Conservation (phyloP, 176 grass and related monocot species). For the Zoysia pacifica region DNA sequence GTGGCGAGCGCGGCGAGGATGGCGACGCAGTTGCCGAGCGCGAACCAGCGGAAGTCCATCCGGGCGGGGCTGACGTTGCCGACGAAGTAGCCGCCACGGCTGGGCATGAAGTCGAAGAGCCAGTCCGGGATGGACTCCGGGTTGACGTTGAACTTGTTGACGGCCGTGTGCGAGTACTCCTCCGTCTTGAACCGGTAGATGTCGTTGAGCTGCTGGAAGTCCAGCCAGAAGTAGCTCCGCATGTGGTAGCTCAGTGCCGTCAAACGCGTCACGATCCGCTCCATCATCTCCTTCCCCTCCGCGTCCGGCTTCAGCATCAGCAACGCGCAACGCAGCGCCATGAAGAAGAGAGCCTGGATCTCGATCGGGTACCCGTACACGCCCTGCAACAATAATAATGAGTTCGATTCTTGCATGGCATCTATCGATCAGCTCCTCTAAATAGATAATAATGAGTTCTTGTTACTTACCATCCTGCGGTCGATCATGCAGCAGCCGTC, state of each 20-base stretch:
- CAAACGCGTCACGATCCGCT: constrained; percentile 71
- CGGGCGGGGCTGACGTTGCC: constrained; percentile 90
- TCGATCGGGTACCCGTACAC: constrained; percentile 94
- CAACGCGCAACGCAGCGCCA: constrained; percentile 79
- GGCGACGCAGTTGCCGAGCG: constrained; percentile 79
- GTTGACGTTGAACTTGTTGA: constrained; percentile 99
- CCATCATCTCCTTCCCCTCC: constrained; percentile 79
- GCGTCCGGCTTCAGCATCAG: constrained; percentile 66
- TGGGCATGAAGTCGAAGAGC: constrained; percentile 94
- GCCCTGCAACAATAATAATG: constrained; percentile 36
- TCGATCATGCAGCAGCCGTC: constrained; percentile 98
- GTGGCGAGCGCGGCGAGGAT: constrained; percentile 87
- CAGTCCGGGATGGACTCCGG: constrained; percentile 97
- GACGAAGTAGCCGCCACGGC: constrained; percentile 80
- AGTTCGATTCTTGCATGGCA: too few species aligned
- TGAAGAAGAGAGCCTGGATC: constrained; percentile 97
- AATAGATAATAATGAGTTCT: too few species aligned
- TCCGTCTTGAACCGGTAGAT: constrained; percentile 91
- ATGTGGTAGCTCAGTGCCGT: constrained; percentile 88
- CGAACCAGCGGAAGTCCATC: constrained; percentile 99
- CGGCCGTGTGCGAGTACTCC: constrained; percentile 98
- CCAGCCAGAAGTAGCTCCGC: constrained; percentile 91
- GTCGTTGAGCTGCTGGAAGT: constrained; percentile 83
- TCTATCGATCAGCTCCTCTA: too few species aligned
- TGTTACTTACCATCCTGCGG: constrained; percentile 59